phyloP scores from a whole-genome alignment of 2,329 filamentous ascomycete species.

The Aspergillus awamori region DNA sequence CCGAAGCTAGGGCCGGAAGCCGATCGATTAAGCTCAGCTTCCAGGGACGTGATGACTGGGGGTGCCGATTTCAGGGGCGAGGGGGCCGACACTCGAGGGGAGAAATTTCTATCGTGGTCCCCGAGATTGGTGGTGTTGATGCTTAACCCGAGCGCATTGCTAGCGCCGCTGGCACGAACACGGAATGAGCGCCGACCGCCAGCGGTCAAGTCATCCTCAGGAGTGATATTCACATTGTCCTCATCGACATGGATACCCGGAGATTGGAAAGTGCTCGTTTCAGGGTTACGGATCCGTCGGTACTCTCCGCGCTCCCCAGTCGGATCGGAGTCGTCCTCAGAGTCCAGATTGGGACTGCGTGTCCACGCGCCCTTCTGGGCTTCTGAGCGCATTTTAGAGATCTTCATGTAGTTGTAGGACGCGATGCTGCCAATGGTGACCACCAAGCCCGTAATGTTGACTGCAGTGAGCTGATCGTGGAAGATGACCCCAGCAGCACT shows the following conservation, averaged over 20 bases:
- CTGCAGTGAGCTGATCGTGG: constrained; percentile 79
- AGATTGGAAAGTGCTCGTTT: constrained; percentile 26
- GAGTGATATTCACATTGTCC: constrained; percentile 32
- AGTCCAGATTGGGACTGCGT: constrained; percentile 28
- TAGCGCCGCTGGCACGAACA: constrained; percentile 37
- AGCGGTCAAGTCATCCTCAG: constrained; percentile 25
- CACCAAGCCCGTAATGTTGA: constrained; percentile 86
- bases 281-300: constrained; percentile 27
- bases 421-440: constrained; percentile 85
- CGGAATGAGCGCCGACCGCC: constrained; percentile 35
- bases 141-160: constrained; percentile 29
- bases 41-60: constrained; percentile 33
- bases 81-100: constrained; percentile 22
- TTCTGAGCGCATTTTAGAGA: constrained; percentile 81
- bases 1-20: constrained; percentile 33
- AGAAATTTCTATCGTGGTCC: constrained; percentile 29
- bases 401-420: constrained; percentile 94
- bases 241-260: constrained; percentile 24
- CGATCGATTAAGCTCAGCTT: constrained; percentile 27
- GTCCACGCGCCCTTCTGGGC: constrained; percentile 54
- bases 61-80: constrained; percentile 38
- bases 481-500: constrained; percentile 84
- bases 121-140: constrained; percentile 36
- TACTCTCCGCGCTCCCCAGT: constrained; percentile 31
- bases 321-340: constrained; percentile 33